A percentile compares a stretch with the other conserved stretches of the same genome.
These are phyloP conservation scores for Aspergillus ibericus DNA, from an alignment of 2,329 filamentous ascomycete genomes.

Conservation along the genomic window DNA sequence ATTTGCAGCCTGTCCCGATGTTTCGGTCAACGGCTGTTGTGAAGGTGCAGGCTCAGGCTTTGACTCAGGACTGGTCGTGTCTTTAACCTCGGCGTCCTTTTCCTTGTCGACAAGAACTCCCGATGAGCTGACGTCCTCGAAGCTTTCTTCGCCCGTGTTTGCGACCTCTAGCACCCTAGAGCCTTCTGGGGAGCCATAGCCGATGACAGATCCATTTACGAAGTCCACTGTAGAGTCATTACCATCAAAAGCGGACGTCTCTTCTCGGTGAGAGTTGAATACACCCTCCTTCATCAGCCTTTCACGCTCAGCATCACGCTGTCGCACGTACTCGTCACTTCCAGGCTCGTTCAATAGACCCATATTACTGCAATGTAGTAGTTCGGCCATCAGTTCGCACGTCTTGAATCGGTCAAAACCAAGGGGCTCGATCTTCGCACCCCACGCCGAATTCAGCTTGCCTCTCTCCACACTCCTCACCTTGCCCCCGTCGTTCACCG, in stretches of 20 bases:
- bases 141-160: slow-evolving; percentile 84
- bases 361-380: slow-evolving; percentile 99
- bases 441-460: slow-evolving; percentile 82
- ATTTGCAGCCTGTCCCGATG: neutral
- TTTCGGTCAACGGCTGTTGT: slow-evolving; percentile 6
- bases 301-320: slow-evolving; percentile 78
- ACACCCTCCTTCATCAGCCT: slow-evolving; percentile 74
- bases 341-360: slow-evolving; percentile 87
- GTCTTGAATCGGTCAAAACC: slow-evolving; percentile 99
- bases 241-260: slow-evolving; percentile 58
- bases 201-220: slow-evolving; percentile 44
- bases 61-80: slow-evolving; percentile 29
- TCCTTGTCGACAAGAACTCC: slow-evolving; percentile 72
- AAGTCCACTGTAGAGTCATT: slow-evolving; percentile 49
- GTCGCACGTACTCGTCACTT: slow-evolving; percentile 80
- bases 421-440: slow-evolving; percentile 84
- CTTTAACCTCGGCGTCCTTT: slow-evolving; percentile 65
- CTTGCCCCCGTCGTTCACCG: slow-evolving; percentile 57
- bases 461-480: slow-evolving; percentile 66
- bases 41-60: slow-evolving; percentile 23
- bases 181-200: slow-evolving; percentile 59
- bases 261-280: slow-evolving; percentile 52
- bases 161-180: slow-evolving; percentile 72
- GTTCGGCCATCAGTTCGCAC: slow-evolving; percentile 96
- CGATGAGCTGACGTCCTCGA: slow-evolving; percentile 77